Base-by-base conservation (phyloP, 768 basidiomycete species). In the Boletus tomentosulus region DNA sequence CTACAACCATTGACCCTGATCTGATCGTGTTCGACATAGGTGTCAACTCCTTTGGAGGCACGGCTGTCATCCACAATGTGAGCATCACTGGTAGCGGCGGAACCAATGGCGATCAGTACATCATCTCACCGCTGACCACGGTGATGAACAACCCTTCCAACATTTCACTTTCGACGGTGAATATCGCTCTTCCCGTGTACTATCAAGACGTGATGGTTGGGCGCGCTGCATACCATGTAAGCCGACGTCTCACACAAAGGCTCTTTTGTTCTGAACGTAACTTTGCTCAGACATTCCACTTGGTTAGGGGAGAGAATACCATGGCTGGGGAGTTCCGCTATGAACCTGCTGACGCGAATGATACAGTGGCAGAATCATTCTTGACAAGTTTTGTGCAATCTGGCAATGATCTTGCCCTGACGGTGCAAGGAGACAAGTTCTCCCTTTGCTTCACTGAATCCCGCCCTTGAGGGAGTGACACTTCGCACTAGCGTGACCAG, bases 71-170 rank as follows among this genome's bases (percentile, higher is more conserved):
- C 46, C 76, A 72, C 64, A 78, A 88, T 51, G 78, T 87, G 31
- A 73, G 74, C 5, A 80, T 88, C 31, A 71, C 75, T 19, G 86
- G 85, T 25, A 86, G 86, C 59, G 86, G 86, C 35, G 84, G 84
- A 39, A 71, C 66, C 48, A 80, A 78, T n/a, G 84, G 84, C 6
- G 73, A 73, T 56, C 71, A 86, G 65, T 89, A 74, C 61, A 76
- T 88, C 41, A 67, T 78, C 30, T 63, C 81, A 3, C 84, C 82
- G 2, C 66, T 87, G n/a, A 81, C 77, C 1, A 77, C 84, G 19
- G 74, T 68, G 13, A 70, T 88, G 44, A 65, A 82, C 24, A 88
- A 89, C 56, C 87, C 85, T 7, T 86, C 85, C 6, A 86, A 86
- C 60, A 66, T 88, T 33, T 82, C 84, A 4, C 72, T 89, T 31